Evolutionary conservation across 495 filamentous ascomycete species (phyloP), one percentile per base, ranked within the genome.

Genomic region (Pseudotulostoma volvatum): DNA sequence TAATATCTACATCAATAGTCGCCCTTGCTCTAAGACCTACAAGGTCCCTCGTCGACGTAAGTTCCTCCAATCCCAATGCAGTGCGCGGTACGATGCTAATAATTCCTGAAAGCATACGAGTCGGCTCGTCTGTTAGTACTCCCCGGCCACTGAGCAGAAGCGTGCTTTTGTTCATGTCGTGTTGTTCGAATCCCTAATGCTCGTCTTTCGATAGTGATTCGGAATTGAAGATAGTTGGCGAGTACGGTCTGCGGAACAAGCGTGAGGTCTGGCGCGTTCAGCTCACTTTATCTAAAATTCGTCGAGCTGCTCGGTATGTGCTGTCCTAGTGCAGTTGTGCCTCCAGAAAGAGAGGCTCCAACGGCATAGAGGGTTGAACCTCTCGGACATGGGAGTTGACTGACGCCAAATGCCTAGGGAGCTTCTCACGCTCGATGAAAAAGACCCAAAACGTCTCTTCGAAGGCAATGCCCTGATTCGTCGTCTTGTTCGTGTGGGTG

Each of bases 401-500:
- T 28, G 23, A 5, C 23, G 23, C 11, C 23, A 2, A 13, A 36
- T 21, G 18, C 36, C 23, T 55, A 94, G 86, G 90, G 83, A 95
- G 72, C 86, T 97, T 59, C 81, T 97, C 66, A 97, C 90, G 53
- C 83, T 96, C 63, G 90, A 97, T 57, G 90, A 97, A 75, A 97
- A 97, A 70, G 92, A 97, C 73, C 90, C 90, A 58, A 96, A 96
- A 76, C 85, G 90, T 67, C 85, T 97, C 51, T 97, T 97, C 76
- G 90, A 97, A 75, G 90, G 90, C 64, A 97, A 97, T 68, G 90
- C 90, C 62, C 75, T 97, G 59, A 97, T 97, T 80, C 92, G 90
- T 60, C 90, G 90, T 77, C 85, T 97, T 41, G 92, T 97, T 53
- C 92, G 90, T 65, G 86, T 96, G 59, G 90, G 90, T 83, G 90